Evolutionary conservation across 2,329 filamentous ascomycete genomes (phyloP).

Genomic region (Neopestalotiopsis clavispora): DNA sequence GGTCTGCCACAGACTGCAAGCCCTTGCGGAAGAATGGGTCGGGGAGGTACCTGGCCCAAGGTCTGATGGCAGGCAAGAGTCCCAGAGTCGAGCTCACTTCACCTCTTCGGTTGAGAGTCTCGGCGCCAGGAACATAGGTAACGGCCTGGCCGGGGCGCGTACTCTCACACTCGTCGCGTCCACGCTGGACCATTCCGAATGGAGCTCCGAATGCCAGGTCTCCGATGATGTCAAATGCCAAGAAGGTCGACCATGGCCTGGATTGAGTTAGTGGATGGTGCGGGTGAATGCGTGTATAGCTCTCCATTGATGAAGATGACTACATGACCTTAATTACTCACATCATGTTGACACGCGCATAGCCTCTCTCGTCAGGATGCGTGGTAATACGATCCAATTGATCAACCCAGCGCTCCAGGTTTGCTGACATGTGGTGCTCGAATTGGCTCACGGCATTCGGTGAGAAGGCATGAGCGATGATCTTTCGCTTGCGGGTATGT

Average conservation of each 20-base stretch:
- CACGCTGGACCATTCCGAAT: conserved; percentile 15
- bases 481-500: conserved; percentile 13
- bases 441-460: conserved; percentile 9
- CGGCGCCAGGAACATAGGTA: conserved; percentile 10
- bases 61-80: conserved; percentile 4
- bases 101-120: conserved; percentile 15
- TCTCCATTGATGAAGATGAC: no score
- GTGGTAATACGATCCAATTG: conserved; percentile 11
- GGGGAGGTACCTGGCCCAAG: conserved; percentile 7
- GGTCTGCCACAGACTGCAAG: conserved; percentile 7
- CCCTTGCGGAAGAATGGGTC: conserved; percentile 15
- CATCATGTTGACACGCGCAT: conserved; percentile 14
- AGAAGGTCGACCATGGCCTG: conserved; percentile 11
- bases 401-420: conserved; percentile 12
- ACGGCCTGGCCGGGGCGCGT: background rate
- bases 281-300: no score
- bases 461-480: conserved; percentile 14
- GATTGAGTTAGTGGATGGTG: no score
- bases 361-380: background rate
- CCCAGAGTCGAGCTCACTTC: conserved; percentile 15
- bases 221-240: conserved; percentile 16
- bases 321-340: no score
- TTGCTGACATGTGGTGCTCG: conserved; percentile 14
- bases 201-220: conserved; percentile 16
- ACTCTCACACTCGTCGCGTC: conserved; percentile 14